Evolutionary conservation across 306 rosid species (phyloP), one percentile per base, ranked within the genome.

Genomic region (Rubus idaeus): DNA sequence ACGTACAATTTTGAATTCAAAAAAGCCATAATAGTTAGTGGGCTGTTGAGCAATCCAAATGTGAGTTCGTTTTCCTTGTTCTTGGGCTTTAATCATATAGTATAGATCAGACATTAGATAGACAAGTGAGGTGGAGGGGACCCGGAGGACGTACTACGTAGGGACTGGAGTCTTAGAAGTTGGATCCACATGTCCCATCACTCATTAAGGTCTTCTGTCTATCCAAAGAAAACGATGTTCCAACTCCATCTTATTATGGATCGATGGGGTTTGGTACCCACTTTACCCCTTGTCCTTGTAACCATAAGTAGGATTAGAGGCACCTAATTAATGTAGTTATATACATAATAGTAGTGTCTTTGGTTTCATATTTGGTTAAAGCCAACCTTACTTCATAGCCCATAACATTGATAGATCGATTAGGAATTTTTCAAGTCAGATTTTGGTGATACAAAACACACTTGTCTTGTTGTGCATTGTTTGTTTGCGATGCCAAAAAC

Each of bases 261-360:
- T 16, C 68, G 68, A n/a, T 30, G 20, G 26, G 9, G 68, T 35
- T 62, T 63, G 47, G 69, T 37, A 39, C 70, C 70, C 46, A 64
- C 47, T 39, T 3, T 64, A 5, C 46, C 47, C 69, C 12, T 30
- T 62, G 20, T 62, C n/a, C 41, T 9, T 21, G 23, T 9, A 1
- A 55, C 68, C 70, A 35, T 63, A 39, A 39, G 12, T 39, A 64
- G 13, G 49, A 64, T 64, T 64, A 64, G 7, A 64, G 47, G 8
- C 23, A 64, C 46, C 68, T 37, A 16, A 63, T 64, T 61, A 30
- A 57, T 56, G 62, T 20, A 21, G n/a, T n/a, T n/a, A n/a, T n/a
- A 56, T 5, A 20, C 5, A 23, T 23, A 0, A 1, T 23, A 23
- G 26, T 56, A 9, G 35, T 20, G 35, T n/a, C 61, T 55, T 55